Evolutionary conservation across 2,329 filamentous ascomycete species (phyloP).

Genomic region (Fusarium anguioides): DNA sequence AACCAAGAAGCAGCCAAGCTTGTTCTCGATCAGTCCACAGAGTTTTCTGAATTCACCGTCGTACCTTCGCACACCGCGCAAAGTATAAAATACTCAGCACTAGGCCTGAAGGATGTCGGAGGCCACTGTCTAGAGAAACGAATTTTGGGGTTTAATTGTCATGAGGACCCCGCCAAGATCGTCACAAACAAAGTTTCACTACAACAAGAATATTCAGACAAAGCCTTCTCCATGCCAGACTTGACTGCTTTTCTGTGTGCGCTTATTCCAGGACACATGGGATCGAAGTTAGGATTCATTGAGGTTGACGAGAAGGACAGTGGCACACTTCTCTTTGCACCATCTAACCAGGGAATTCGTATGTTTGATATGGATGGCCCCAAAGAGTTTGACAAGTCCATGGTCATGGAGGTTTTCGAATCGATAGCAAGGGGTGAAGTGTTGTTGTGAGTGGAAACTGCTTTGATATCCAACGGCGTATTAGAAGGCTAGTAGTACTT

Average conservation of each 20-base stretch:
- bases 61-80: conserved; percentile 43
- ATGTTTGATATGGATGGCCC: conserved; percentile 31
- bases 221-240: conserved; percentile 36
- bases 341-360: conserved; percentile 22
- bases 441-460: not conserved
- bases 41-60: conserved; percentile 34
- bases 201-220: conserved; percentile 27
- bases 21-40: conserved; percentile 24
- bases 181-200: conserved; percentile 32
- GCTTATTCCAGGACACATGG: conserved; percentile 19
- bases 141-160: conserved; percentile 42
- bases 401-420: not conserved
- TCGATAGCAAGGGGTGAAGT: conserved; percentile 2
- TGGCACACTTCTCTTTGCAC: conserved; percentile 33
- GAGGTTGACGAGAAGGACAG: conserved; percentile 18
- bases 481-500: not conserved
- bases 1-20: conserved; percentile 30
- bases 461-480: conserved; percentile 27
- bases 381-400: conserved; percentile 5
- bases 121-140: conserved; percentile 31
- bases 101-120: conserved; percentile 25
- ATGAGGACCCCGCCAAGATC: conserved; percentile 34
- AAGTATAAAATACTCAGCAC: conserved; percentile 35
- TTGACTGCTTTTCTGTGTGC: conserved; percentile 33
- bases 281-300: conserved; percentile 12